A percentile compares a stretch with the other conserved stretches of the same genome.
phyloP scores from a whole-genome alignment of 2,329 filamentous ascomycete genomes.

The Aureobasidium vineae region DNA sequence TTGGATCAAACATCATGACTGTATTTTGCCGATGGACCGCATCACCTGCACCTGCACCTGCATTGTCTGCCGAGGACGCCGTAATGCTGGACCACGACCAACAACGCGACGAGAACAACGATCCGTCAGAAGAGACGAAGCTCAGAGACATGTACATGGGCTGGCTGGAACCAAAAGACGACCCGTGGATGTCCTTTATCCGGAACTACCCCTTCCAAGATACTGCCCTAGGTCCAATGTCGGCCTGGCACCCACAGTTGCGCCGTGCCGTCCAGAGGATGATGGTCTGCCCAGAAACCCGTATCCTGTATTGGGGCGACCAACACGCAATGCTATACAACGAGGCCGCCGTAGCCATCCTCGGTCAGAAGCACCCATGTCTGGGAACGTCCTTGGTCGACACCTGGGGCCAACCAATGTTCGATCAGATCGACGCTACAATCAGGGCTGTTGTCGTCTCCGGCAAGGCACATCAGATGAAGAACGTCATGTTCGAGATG shows the following conservation, averaged over 20 bases:
- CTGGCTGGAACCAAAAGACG: constrained; percentile 3
- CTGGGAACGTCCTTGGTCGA: constrained; percentile 28
- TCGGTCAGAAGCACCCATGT: constrained; percentile 34
- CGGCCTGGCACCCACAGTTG: constrained; percentile 33
- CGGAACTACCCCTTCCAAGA: constrained; percentile 34
- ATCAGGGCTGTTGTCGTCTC: background rate
- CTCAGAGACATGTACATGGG: constrained; percentile 16
- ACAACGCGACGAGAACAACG: background rate
- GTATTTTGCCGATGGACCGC: constrained; percentile 17
- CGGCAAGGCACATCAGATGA: background rate
- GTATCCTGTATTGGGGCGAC: constrained; percentile 36
- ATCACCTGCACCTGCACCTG: background rate
- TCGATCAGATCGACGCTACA: constrained; percentile 1
- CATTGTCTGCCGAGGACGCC: background rate
- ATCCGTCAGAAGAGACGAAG: background rate
- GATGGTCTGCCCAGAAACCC: constrained; percentile 36
- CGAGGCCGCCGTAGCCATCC: constrained; percentile 37
- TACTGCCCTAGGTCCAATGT: constrained; percentile 35
- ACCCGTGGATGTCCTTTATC: constrained; percentile 29
- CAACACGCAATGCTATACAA: constrained; percentile 41
- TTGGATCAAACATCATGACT: background rate
- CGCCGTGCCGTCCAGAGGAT: constrained; percentile 32
- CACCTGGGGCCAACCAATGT: constrained; percentile 16
- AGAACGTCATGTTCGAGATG: background rate
- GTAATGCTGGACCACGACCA: background rate